Conservation (phyloP, 306 rosid species). For the Cicer yamashitae region DNA sequence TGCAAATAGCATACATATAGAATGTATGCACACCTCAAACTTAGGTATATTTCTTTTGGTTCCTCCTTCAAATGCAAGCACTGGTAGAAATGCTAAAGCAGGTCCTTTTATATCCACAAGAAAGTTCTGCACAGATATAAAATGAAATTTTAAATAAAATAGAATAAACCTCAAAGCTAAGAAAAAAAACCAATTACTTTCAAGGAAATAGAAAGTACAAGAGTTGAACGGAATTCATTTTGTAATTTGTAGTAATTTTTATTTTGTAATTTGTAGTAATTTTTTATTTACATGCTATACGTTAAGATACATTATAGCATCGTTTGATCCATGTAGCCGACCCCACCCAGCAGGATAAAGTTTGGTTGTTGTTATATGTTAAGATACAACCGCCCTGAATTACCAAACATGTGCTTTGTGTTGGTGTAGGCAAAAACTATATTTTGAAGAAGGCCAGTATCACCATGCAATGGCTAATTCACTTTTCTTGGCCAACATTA, state of each 20-base stretch:
- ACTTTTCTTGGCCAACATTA: conserved; percentile 14
- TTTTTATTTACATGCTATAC: conserved; percentile 23
- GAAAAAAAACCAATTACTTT: conserved; percentile 7
- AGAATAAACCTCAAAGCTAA: not conserved
- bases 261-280: not conserved
- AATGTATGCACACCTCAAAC: conserved; percentile 69
- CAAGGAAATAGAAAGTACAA: conserved; percentile 2
- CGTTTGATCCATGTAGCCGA: too few relatives aligned
- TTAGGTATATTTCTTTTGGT: conserved; percentile 95
- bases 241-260: not conserved
- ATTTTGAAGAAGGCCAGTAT: conserved; percentile 2
- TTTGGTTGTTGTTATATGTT: not conserved
- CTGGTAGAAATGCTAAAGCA: conserved; percentile 78
- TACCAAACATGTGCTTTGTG: not conserved
- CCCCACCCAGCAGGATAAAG: too few relatives aligned
- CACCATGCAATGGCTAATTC: not conserved
- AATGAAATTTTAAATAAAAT: conserved; percentile 16
- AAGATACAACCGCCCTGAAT: conserved; percentile 4
- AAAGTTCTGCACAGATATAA: conserved; percentile 69
- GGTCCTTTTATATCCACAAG: conserved; percentile 94
- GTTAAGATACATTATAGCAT: conserved; percentile 1
- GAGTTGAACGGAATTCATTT: conserved; percentile 1
- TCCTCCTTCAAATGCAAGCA: conserved; percentile 99
- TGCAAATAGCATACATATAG: conserved; percentile 16
- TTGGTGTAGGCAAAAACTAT: not conserved